Evolutionary conservation across 1,139 yeast species (phyloP), one percentile per base, ranked within the genome.

Genomic region (Scheffersomyces insectosa): DNA sequence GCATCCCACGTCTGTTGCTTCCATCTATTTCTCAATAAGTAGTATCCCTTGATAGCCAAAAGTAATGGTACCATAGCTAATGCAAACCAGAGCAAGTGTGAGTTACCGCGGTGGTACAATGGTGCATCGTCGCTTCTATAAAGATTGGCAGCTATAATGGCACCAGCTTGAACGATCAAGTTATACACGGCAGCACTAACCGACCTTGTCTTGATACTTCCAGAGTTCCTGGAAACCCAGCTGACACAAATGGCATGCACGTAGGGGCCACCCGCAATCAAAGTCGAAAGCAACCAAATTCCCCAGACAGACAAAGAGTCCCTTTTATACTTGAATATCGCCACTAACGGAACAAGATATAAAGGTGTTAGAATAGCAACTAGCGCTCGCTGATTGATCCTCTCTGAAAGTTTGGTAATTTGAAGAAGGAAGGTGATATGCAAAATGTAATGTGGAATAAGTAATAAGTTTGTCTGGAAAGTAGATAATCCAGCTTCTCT

Each of bases 121-220:
- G 90, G 90, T 27, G 71, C 72, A 56, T 85, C 90, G 39, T 72
- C 75, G 0, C 61, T 57, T 43, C 82, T 68, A 59, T 83, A 85
- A 20, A 83, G 70, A 51, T 82, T 78, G n/a, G 79, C 65, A 2
- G 77, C 65, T 8, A 76, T 66, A 42, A 83, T 77, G 36, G 66
- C 60, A 1, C 83, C 83, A 1, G 77, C 59, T 58, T 84, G 89
- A 1, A 79, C 82, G 50, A 70, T 70, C 67, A 83, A 82, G 55
- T 83, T 85, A 58, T 81, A 82, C 31, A 83, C 46, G 0, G 90
- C 83, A 3, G 85, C 75, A 20, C 82, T 71, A 9, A 83, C 76
- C 0, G 88, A 77, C 52, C 90, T 68, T 5, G 79, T 68, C 37
- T 82, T 64, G 20, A 84, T 82, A 27, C 83, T 71, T 49, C 80